These are phyloP conservation scores for Globisporangium uncinulatum DNA, from an alignment of 352 stramenopile species.

Conservation along the genomic window DNA sequence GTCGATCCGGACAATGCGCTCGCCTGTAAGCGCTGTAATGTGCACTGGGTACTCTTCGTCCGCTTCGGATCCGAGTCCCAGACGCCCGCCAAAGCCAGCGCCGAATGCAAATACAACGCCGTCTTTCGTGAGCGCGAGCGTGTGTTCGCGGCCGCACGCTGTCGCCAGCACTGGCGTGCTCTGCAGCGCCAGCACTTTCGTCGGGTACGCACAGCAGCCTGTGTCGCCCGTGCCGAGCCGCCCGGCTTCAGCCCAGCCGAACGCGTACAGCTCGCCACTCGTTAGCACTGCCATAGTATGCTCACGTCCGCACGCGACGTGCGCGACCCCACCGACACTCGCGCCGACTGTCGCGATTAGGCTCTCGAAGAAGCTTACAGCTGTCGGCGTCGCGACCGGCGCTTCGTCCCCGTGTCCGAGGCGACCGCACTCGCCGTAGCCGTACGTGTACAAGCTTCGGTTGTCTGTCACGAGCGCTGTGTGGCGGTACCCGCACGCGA, in stretches of 20 bases:
- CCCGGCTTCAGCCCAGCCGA: slow-evolving; percentile 82
- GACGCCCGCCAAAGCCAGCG: slow-evolving; percentile 66
- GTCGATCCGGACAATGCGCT: slow-evolving; percentile 44
- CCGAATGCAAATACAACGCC: slow-evolving; percentile 69
- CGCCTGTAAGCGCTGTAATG: slow-evolving; percentile 26
- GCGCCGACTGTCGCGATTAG: slow-evolving; percentile 33
- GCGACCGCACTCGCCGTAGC: slow-evolving; percentile 74
- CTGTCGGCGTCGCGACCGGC: slow-evolving; percentile 27
- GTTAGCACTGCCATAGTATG: slow-evolving; percentile 76
- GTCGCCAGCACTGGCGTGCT: slow-evolving; percentile 31
- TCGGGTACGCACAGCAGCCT: slow-evolving; percentile 51
- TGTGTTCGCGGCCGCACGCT: slow-evolving; percentile 81
- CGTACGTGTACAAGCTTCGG: slow-evolving; percentile 68
- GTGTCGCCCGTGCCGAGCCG: slow-evolving; percentile 77
- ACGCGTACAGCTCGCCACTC: slow-evolving; percentile 71
- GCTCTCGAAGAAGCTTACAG: slow-evolving; percentile 53
- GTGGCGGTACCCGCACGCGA: slow-evolving; percentile 75
- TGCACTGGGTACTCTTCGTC: slow-evolving; percentile 51
- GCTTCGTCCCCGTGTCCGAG: slow-evolving; percentile 68
- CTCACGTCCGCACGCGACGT: slow-evolving; percentile 75
- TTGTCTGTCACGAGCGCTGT: slow-evolving; percentile 68
- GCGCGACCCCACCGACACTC: slow-evolving; percentile 27
- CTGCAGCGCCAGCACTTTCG: slow-evolving; percentile 44
- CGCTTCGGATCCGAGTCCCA: slow-evolving; percentile 58
- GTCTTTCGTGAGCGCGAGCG: slow-evolving; percentile 44